Evolutionary conservation across 441 rosid species (phyloP), one percentile per base, ranked within the genome.

Genomic region (Croton setiger): DNA sequence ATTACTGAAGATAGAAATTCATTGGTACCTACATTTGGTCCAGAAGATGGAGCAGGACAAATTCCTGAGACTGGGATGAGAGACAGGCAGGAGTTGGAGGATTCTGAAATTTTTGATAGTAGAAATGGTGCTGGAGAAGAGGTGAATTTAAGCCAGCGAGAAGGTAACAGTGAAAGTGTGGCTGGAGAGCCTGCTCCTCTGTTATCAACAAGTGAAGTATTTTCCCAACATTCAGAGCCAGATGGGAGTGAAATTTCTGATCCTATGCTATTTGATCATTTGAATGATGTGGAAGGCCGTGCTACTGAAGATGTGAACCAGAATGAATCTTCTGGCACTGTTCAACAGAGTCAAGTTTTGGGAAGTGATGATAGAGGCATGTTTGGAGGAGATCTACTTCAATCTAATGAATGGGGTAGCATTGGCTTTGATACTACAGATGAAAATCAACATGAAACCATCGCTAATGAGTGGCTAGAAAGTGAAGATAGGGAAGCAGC

Each of bases 401-500:
- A 80, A 71, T 65, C 78, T 68, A 78, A 73, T 54, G 84, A 76
- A 63, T 76, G 79, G 85, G 70, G 81, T 68, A 72, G 72, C 2
- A 27, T 27, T 66, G 80, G 68, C 48, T 31, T 67, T 70, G 88
- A 82, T 65, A 83, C 73, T 64, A 66, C 71, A 41, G 72, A 72
- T 56, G 80, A 63, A 64, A 72, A 59, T 55, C 79, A 63, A 66
- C 79, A 64, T 53, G 92, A 78, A 75, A 76, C 64, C 69, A 52
- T 71, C 73, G 73, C 67, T 52, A 63, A 60, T 79, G 85, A 76
- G 62, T 78, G 80, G 81, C 71, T 70, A 59, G 82, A 66, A 71
- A 78, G 70, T 66, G 90, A 80, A 64, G 83, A 78, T 64, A 58
- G 76, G 70, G 96, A 75, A 71, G 92, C 85, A 70, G 70, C 64